Evolutionary conservation across 2,329 filamentous ascomycete genomes (phyloP), one percentile per base, ranked within the genome.

Genomic region (Penicillium sp.): DNA sequence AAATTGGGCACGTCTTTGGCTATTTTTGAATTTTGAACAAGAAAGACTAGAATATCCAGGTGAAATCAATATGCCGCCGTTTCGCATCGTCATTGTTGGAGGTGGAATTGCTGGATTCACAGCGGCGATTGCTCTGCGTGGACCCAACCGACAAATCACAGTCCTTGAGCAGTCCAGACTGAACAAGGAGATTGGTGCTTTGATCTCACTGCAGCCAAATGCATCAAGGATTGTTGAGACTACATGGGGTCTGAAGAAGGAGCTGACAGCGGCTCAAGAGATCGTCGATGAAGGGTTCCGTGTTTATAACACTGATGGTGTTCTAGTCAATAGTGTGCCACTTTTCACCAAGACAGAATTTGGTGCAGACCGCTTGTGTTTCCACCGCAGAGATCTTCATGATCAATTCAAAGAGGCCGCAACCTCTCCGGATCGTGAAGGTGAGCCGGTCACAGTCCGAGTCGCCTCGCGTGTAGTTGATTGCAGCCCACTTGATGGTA

Each of bases 11-110:
- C n/a, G 26, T n/a, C 24, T 9, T 30, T 30, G 45, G 7, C 26
- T 49, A 3, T 15, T 10, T 49, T 30, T 17, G 15, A 3, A 24
- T 10, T 49, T 30, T 17, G 15, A 28, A n/a, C 30, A 49, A 4
- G 8, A 28, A 49, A 3, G 22, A 22, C 6, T 7, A 30, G 4
- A 17, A n/a, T 44, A 49, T 9, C n/a, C 10, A 13, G 15, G 15
- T 28, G 13, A 22, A 30, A 54, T 13, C 26, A 60, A 56, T 13
- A 60, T 62, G 22, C 50, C 59, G 4, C 53, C 53, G 2, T 69
- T 84, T 69, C 78, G 76, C 42, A 80, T 86, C 33, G 73, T 85
- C 35, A 81, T 86, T 53, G 82, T 86, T 6, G 84, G 84, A 78
- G 61, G 72, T 38, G 75, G 75, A 3, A 75, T 77, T 45, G 75